Evolutionary conservation across 2,329 filamentous ascomycete species (phyloP), one percentile per base, ranked within the genome.

Genomic region (Pseudogymnoascus sp.): DNA sequence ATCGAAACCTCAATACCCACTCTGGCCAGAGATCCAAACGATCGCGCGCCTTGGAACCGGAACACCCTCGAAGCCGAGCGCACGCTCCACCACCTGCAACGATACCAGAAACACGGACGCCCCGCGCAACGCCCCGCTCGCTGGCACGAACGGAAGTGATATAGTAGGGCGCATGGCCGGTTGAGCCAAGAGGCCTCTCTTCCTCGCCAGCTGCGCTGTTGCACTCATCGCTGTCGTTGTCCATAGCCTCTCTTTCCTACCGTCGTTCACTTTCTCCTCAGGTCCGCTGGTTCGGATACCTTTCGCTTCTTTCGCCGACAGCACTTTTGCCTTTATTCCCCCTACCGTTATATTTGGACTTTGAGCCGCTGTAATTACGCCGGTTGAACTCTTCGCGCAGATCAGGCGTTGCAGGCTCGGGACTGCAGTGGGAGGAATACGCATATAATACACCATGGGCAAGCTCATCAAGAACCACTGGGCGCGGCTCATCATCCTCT

Each of bases 381-480:
- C 50, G 1, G n/a, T 18, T 21, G 28, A 35, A 56, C 50, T 35
- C 28, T 35, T 56, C 50, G 50, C 28, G n/a, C 50, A 56, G 28
- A 56, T 35, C 25, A 56, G 28, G 50, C 50, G 28, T 56, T 56
- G 50, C 50, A 56, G 50, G 50, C 50, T 28, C 10, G 50, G 50
- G 28, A 56, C 50, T 56, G 50, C 50, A 56, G 50, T 56, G 28
- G 28, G 50, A 56, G 28, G 50, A 35, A 56, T 33, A 33, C 28
- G 18, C 50, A 56, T 18, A 33, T 56, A 56, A 56, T 56, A 18
- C 67, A 77, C 67, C 68, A 99, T 99, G 94, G 94, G 94, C 77
- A 94, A 89, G 78, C 87, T 99, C 74, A 97, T 99, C 80, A 99
- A 99, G 84, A 97, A 97, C 80, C 94, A 99, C 81, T 96, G 91